phyloP scores from a whole-genome alignment of 2,329 filamentous ascomycete genomes.

The Xylaria sp. region DNA sequence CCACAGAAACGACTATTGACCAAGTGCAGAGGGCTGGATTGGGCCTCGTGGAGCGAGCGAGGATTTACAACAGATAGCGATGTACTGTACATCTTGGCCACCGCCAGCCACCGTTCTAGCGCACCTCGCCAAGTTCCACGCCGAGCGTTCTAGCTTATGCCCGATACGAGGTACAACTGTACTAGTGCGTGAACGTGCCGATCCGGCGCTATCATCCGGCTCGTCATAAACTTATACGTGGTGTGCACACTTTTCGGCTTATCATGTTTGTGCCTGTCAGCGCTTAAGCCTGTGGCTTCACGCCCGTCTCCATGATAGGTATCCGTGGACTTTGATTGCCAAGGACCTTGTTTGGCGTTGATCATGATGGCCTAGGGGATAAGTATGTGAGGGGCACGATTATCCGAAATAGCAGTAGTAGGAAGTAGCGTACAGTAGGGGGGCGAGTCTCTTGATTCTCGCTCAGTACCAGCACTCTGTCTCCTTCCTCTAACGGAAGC shows the following conservation, averaged over 20 bases:
- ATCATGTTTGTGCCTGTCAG: slow-evolving; percentile 24
- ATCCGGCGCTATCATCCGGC: slow-evolving; percentile 30
- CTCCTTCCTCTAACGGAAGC: slow-evolving; percentile 1
- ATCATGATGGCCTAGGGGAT: background rate
- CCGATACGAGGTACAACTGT: slow-evolving; percentile 34
- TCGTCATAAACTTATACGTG: background rate
- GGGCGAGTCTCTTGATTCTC: too few relatives aligned
- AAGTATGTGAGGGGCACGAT: background rate
- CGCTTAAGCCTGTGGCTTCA: slow-evolving; percentile 24
- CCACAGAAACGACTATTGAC: slow-evolving; percentile 24
- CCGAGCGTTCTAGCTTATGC: slow-evolving; percentile 20
- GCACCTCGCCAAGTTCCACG: slow-evolving; percentile 30
- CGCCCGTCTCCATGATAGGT: slow-evolving; percentile 1
- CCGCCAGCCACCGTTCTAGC: slow-evolving; percentile 24
- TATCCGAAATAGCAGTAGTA: background rate
- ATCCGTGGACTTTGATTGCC: slow-evolving; percentile 7
- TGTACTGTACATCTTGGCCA: slow-evolving; percentile 25
- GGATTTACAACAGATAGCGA: background rate
- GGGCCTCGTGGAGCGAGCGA: slow-evolving; percentile 11
- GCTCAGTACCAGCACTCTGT: background rate
- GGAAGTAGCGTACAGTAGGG: background rate
- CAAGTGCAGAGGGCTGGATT: slow-evolving; percentile 29
- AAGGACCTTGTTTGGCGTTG: background rate
- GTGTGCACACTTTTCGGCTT: slow-evolving; percentile 1
- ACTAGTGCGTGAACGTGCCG: slow-evolving; percentile 31